Percentiles rank a stretch among this genome's conserved stretches.
Conservation (phyloP, 768 basidiomycete genomes). For the Aureoboletus auriporus region DNA sequence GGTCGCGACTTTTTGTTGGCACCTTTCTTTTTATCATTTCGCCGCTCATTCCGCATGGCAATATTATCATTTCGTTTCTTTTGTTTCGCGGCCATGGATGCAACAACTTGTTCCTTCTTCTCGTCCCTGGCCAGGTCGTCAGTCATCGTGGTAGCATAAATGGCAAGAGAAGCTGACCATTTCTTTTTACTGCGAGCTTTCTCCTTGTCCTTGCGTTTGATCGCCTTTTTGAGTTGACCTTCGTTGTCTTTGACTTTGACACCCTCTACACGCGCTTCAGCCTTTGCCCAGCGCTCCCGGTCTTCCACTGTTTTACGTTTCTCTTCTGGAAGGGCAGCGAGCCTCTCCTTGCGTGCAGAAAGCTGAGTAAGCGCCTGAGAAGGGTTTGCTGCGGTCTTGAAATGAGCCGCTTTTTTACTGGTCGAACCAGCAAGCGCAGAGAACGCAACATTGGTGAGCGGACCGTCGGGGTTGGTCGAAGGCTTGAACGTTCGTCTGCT, state of each 20-base stretch:
- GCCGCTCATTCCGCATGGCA: conserved; percentile 75
- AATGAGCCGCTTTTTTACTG: conserved; percentile 44
- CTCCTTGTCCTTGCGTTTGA: conserved; percentile 88
- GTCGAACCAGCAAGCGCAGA: conserved; percentile 53
- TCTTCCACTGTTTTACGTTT: conserved; percentile 79
- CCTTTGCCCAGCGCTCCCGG: conserved; percentile 86
- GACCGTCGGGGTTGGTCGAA: conserved; percentile 33
- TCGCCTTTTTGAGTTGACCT: conserved; percentile 81
- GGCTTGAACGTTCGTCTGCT: conserved; percentile 38
- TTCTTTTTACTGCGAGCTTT: conserved; percentile 79
- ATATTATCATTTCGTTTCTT: conserved; percentile 93
- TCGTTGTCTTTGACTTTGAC: conserved; percentile 92
- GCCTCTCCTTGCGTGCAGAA: conserved; percentile 68
- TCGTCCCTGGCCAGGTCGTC: conserved; percentile 59
- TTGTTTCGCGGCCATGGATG: conserved; percentile 78
- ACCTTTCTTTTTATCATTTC: conserved; percentile 55
- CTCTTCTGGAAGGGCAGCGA: conserved; percentile 75
- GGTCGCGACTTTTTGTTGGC: conserved; percentile 64
- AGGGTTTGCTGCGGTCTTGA: conserved; percentile 77
- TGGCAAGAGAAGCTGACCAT: conserved; percentile 54
- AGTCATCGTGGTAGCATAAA: conserved; percentile 1
- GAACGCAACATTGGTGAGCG: conserved; percentile 67
- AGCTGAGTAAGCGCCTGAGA: conserved; percentile 83
- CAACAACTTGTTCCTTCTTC: conserved; percentile 72
- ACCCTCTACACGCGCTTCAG: conserved; percentile 82